Base-by-base conservation (phyloP, 179 eudicot genomes). In the Gypsophila paniculata region DNA sequence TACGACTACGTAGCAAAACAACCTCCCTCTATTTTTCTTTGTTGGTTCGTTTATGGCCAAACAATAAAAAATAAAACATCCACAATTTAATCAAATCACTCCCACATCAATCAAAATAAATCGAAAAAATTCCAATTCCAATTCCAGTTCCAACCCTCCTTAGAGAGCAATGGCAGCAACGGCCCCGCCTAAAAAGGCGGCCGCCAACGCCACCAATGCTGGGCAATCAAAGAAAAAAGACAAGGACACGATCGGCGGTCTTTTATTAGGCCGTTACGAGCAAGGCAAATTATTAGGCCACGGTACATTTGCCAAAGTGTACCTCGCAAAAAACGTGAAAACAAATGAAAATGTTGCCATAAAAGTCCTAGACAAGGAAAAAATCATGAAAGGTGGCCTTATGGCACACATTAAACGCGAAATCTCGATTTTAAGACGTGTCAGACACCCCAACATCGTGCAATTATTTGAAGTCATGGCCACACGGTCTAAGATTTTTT, bases 331-430 rank as follows among this genome's bases (percentile, higher is more conserved):
- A 23, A 76, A 73, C 65, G 25, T 76, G 13, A 74, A 71, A 8
- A 68, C 80, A 0, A 51, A 19, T 4, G 85, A 82, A 13, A 39
- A 76, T 44, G 85, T 82, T 0, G 82, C 85, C 7, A 79, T 82
- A 25, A 82, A 82, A 38, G 75, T 79, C 6, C 52, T 82, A 0
- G 83, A 74, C 67, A 82, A 82, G 51, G 82, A 79, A 25, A 82
- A 79, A 51, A 79, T 82, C 34, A 8, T 82, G 14, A 82, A 82
- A 44, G 78, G 78, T 5, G 85, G 83, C 0, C 32, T 79, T 0
- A 79, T 82, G 81, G 63, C 72, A 0, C 82, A 82, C 17, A 82
- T 82, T 19, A 82, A 82, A 74, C 72, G 85, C 0, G 85, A 82
- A 39, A 82, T 82, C 61, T 42, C 81, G 0, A 82, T 82, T 14